These are phyloP conservation scores for Dothiorella sarmentorum DNA, from an alignment of 2,329 filamentous ascomycete genomes.

Conservation along the genomic window DNA sequence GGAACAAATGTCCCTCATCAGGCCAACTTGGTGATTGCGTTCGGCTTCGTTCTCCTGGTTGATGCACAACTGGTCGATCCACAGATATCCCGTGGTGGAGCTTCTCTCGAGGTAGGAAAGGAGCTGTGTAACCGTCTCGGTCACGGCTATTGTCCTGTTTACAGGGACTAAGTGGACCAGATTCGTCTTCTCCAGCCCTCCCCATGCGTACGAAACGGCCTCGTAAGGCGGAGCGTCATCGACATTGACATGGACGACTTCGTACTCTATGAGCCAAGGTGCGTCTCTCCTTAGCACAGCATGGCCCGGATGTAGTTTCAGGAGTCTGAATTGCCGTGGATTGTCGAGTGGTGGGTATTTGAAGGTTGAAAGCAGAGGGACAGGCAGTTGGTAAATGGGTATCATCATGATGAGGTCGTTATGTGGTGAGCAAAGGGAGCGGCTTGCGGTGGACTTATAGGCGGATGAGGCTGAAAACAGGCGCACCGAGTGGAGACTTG, in stretches of 20 bases:
- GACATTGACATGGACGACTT: neutral
- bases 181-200: conserved; percentile 13
- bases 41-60: conserved; percentile 20
- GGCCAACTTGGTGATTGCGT: conserved; percentile 12
- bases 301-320: neutral
- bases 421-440: neutral
- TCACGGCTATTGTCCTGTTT: conserved; percentile 13
- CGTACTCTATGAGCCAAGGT: conserved; percentile 3
- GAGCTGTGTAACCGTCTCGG: neutral
- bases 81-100: conserved; percentile 14
- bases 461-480: conserved; percentile 7
- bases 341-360: neutral
- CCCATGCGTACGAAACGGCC: conserved; percentile 21
- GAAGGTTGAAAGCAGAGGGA: neutral
- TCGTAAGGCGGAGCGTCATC: conserved; percentile 11
- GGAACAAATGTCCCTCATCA: conserved; percentile 17
- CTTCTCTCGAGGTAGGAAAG: conserved; percentile 11
- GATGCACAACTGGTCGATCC: conserved; percentile 21
- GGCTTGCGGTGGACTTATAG: neutral
- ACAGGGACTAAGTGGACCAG: conserved; percentile 2
- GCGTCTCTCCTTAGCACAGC: neutral
- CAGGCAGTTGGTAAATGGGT: conserved; percentile 1
- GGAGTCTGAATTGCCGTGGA: neutral
- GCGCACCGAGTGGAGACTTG: neutral
- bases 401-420: conserved; percentile 1